Evolutionary conservation across 805 yeast species (phyloP).

Genomic region (Candida coquimbonensis): DNA sequence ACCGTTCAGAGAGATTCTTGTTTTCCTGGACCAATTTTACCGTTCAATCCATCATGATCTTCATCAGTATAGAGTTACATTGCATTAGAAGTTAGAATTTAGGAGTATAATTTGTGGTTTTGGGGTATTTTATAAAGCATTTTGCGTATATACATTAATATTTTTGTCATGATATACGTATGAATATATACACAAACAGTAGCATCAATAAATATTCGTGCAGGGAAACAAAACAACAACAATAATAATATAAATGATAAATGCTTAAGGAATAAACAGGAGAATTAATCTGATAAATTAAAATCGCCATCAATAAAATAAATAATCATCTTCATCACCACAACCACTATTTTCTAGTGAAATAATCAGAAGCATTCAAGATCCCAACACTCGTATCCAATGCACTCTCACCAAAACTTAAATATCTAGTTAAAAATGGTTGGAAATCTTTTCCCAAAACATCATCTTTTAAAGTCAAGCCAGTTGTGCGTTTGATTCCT

Average conservation of each 20-base stretch:
- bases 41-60: constrained; percentile 4
- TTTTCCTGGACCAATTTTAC: constrained; percentile 6
- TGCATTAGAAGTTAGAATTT: background rate
- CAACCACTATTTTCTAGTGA: constrained; percentile 42
- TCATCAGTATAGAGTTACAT: background rate
- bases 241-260: no score
- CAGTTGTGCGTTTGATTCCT: constrained; percentile 68
- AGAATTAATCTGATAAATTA: background rate
- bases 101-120: no score
- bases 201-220: background rate
- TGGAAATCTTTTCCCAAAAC: constrained; percentile 37
- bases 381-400: constrained; percentile 66
- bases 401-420: constrained; percentile 79
- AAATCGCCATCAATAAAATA: no score
- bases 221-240: no score
- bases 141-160: no score
- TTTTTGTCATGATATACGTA: no score
- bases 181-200: background rate
- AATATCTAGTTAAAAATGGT: constrained; percentile 54
- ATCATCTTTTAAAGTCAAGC: constrained; percentile 53
- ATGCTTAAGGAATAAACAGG: no score
- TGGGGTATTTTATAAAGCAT: no score
- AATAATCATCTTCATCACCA: no score
- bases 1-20: constrained; percentile 2
- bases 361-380: constrained; percentile 67